Conservation (phyloP, 192 early-diverging fungal species). For the Gonapodya sp. region DNA sequence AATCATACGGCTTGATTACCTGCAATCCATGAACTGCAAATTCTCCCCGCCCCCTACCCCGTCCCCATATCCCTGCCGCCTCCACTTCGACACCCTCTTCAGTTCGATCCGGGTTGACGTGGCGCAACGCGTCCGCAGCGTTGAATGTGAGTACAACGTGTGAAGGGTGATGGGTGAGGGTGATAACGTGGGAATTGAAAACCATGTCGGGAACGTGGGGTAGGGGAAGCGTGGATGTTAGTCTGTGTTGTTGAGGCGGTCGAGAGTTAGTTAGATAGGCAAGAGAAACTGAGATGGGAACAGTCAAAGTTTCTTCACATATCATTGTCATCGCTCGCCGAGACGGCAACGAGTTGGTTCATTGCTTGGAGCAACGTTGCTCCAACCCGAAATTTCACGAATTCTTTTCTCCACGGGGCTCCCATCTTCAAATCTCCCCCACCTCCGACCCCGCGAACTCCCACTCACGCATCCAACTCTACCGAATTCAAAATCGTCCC, state of each 20-base stretch:
- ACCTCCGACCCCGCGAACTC: neutral
- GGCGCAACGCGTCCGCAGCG: constrained; percentile 63
- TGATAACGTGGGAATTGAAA: constrained; percentile 80
- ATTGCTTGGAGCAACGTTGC: neutral
- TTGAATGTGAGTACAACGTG: constrained; percentile 46
- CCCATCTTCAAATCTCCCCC: too few relatives aligned
- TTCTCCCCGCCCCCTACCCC: constrained; percentile 48
- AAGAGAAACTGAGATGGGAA: too few relatives aligned
- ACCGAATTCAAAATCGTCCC: neutral
- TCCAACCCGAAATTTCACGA: neutral
- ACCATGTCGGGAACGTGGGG: constrained; percentile 80
- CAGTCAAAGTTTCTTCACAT: too few relatives aligned
- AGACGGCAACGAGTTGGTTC: neutral
- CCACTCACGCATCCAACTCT: neutral
- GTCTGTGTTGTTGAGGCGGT: neutral
- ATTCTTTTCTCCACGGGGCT: neutral
- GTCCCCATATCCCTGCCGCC: constrained; percentile 73
- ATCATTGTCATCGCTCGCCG: neutral
- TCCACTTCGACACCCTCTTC: constrained; percentile 74
- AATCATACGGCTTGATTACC: constrained; percentile 84
- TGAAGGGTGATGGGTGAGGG: constrained; percentile 36
- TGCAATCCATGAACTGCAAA: neutral
- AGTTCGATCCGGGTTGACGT: constrained; percentile 58
- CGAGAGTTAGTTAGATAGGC: too few relatives aligned
- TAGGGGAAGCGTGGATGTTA: neutral